Conservation (phyloP, 495 filamentous ascomycete species). For the Xylaria venustula region DNA sequence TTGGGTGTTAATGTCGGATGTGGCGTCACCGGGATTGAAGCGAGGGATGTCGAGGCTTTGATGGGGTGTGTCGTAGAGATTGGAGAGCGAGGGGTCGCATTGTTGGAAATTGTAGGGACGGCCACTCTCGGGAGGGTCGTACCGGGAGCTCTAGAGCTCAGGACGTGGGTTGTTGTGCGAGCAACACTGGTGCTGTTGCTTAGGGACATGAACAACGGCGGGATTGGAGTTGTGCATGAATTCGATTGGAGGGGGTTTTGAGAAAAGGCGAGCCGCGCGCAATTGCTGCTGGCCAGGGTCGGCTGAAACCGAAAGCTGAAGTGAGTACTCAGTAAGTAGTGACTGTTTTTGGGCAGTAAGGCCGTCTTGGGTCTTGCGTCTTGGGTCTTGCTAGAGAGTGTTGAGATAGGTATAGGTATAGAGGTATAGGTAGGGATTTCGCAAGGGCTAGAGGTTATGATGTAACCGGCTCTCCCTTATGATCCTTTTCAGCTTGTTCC, state of each 20-base stretch:
- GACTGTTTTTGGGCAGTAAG: too few relatives aligned
- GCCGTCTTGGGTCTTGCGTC: too few relatives aligned
- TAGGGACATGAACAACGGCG: conserved; percentile 31
- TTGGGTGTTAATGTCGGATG: conserved; percentile 22
- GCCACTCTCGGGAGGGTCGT: conserved; percentile 16
- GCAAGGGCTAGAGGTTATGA: too few relatives aligned
- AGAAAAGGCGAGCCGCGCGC: neutral
- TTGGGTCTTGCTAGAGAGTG: too few relatives aligned
- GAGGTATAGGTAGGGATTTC: too few relatives aligned
- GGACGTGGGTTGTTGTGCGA: conserved; percentile 29
- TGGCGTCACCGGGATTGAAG: conserved; percentile 8
- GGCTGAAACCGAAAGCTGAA: neutral
- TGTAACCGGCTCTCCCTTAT: too few relatives aligned
- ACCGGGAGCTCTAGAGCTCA: conserved; percentile 19
- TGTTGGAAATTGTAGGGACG: conserved; percentile 3
- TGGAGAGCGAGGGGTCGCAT: neutral
- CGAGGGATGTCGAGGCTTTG: neutral
- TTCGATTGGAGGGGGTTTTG: conserved; percentile 3
- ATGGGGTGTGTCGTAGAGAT: conserved; percentile 12
- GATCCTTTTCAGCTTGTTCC: too few relatives aligned
- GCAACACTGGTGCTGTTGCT: conserved; percentile 21
- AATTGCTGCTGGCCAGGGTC: neutral
- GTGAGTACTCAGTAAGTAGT: too few relatives aligned
- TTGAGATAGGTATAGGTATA: too few relatives aligned
- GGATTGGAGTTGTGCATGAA: conserved; percentile 22